phyloP scores from a whole-genome alignment of 2,329 filamentous ascomycete species.

The Leptoxyphium fumago region DNA sequence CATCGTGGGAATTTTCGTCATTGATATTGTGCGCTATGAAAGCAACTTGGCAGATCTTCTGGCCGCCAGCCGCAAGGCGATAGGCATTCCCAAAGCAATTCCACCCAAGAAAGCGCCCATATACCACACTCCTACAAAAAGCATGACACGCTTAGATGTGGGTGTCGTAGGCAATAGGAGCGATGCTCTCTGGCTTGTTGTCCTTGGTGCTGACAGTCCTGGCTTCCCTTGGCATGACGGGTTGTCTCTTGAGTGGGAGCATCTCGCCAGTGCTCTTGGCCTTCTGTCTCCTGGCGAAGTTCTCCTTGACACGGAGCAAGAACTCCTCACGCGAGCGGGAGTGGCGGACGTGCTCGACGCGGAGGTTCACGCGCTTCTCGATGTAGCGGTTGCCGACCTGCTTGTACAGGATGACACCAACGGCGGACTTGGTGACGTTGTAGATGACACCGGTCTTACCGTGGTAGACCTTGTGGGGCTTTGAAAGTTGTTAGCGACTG shows the following conservation, averaged over 20 bases:
- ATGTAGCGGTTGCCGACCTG: slow-evolving; percentile 98
- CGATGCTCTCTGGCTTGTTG: slow-evolving; percentile 80
- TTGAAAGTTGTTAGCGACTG: slow-evolving; percentile 4
- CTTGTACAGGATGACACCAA: slow-evolving; percentile 99
- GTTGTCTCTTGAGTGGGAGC: slow-evolving; percentile 86
- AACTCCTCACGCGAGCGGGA: slow-evolving; percentile 96
- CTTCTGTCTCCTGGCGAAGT: slow-evolving; percentile 82
- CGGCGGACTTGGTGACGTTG: slow-evolving; percentile 97
- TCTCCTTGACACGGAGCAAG: slow-evolving; percentile 88
- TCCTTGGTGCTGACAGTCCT: slow-evolving; percentile 66
- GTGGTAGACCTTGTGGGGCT: slow-evolving; percentile 98
- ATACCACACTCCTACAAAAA: background rate
- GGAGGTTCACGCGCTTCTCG: slow-evolving; percentile 99
- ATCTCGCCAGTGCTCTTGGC: slow-evolving; percentile 79
- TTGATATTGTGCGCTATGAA: background rate
- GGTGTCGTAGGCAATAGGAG: slow-evolving; percentile 91
- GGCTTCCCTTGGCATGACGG: slow-evolving; percentile 63
- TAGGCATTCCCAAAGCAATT: background rate
- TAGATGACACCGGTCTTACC: slow-evolving; percentile 61
- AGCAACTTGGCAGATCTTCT: background rate
- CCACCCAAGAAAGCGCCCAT: background rate
- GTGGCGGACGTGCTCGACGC: slow-evolving; percentile 89
- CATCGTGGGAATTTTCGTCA: background rate
- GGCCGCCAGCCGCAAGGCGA: background rate
- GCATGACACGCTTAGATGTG: slow-evolving; percentile 57